Base-by-base conservation (phyloP, 73 alveolate species). In the Blepharisma japonicum region DNA sequence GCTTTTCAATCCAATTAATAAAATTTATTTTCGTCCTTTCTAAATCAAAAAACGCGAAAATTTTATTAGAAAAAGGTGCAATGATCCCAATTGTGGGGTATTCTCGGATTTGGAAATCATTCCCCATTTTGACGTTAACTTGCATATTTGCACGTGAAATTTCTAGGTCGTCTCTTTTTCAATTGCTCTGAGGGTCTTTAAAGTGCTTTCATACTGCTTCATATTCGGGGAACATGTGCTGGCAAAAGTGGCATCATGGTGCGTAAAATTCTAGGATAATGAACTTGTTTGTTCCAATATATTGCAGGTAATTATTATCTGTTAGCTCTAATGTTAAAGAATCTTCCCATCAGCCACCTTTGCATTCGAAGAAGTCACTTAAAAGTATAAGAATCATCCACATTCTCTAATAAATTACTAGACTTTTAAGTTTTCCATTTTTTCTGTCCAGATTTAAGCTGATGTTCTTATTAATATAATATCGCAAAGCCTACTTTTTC, bases 191-290 rank as follows among this genome's bases (percentile, higher is more conserved):
- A 14, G 14, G 47, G 23, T 11, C 11, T 8, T 61, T 61, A 25
- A 14, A 61, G 47, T 61, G 74, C 74, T 61, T 61, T 14, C 50
- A 18, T 14, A 61, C 50, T 39, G 14, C 74, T 25, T 61, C 74
- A 5, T 61, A 61, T 61, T 61, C 74, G 5, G 14, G 74, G 4
- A 61, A 61, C 74, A 61, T 61, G 14, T 14, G 14, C 18, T 39
- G 39, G 23, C 74, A 61, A n/a, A n/a, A 61, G 47, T 61, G 74
- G 23, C 74, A 61, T 8, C 23, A 61, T 18, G 74, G 74, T 2
- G 74, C 74, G 23, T 14, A 61, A 39, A 18, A 61, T 39, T 61
- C 74, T 14, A 61, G n/a, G 11, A 61, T 5, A 4, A 61, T 39
- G 5, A 14, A 39, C 4, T 25, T 14, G 49, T 14, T 8, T 9